Percentiles rank a stretch among this genome's conserved stretches.
phyloP scores from a whole-genome alignment of 2,329 filamentous ascomycete genomes.

The Plectosphaerella cucumerina region DNA sequence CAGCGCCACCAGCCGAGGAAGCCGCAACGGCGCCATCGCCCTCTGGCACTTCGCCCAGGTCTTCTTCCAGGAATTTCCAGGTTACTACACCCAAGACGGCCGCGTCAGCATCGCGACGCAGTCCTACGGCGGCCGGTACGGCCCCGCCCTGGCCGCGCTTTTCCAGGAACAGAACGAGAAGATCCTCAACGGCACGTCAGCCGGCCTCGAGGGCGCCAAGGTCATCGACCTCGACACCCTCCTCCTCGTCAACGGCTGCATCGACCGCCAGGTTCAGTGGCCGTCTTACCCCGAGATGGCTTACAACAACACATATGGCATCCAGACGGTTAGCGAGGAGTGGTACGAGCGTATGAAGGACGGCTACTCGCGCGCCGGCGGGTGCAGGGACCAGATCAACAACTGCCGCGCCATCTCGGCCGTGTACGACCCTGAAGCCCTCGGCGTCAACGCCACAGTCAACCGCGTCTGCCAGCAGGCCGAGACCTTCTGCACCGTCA shows the following conservation, averaged over 20 bases:
- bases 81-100: constrained; percentile 51
- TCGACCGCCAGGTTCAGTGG: constrained; percentile 36
- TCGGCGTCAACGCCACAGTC: constrained; percentile 18
- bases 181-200: constrained; percentile 35
- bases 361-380: constrained; percentile 25
- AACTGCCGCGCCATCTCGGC: constrained; percentile 42
- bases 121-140: constrained; percentile 56
- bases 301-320: constrained; percentile 26
- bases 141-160: constrained; percentile 51
- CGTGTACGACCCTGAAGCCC: constrained; percentile 13
- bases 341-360: constrained; percentile 23
- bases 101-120: constrained; percentile 47
- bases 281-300: constrained; percentile 26
- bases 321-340: constrained; percentile 24
- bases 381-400: constrained; percentile 50
- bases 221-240: constrained; percentile 46
- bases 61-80: constrained; percentile 61
- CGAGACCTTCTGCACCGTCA: constrained; percentile 7
- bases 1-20: constrained; percentile 37
- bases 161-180: constrained; percentile 52
- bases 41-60: constrained; percentile 24
- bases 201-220: constrained; percentile 27
- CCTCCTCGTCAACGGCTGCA: constrained; percentile 54
- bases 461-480: constrained; percentile 13
- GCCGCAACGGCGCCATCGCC: constrained; percentile 31